Conservation (phyloP, 2,329 filamentous ascomycete species). For the Colletotrichum eremochloae region DNA sequence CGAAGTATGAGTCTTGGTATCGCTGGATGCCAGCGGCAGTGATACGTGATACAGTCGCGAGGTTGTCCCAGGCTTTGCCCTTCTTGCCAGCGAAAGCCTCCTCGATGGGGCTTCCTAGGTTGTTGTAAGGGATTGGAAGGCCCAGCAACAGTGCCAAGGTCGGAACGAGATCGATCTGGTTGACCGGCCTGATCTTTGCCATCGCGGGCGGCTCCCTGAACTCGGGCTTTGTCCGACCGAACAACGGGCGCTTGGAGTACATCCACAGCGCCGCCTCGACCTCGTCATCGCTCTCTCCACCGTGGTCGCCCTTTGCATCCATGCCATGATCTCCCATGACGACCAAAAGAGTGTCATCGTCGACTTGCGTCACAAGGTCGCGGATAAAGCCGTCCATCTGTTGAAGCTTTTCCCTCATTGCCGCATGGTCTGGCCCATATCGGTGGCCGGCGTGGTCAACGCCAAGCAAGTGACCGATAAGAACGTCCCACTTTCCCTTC, state of each 20-base stretch:
- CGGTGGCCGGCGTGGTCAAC: conserved; percentile 98
- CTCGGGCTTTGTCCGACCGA: conserved; percentile 79
- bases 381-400: conserved; percentile 91
- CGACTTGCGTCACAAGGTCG: conserved; percentile 77
- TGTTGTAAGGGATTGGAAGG: conserved; percentile 95
- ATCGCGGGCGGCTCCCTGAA: conserved; percentile 71
- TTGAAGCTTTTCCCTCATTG: conserved; percentile 89
- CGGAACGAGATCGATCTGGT: conserved; percentile 95
- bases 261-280: conserved; percentile 97
- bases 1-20: conserved; percentile 88
- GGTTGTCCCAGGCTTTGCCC: conserved; percentile 79
- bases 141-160: conserved; percentile 90
- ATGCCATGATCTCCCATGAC: conserved; percentile 99
- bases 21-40: conserved; percentile 88
- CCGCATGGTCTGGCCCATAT: conserved; percentile 92
- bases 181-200: conserved; percentile 81
- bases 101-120: conserved; percentile 90
- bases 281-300: conserved; percentile 97
- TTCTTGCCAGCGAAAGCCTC: conserved; percentile 85
- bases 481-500: conserved; percentile 86
- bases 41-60: conserved; percentile 82
- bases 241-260: conserved; percentile 90
- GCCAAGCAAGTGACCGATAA: conserved; percentile 93
- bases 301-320: conserved; percentile 97
- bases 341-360: conserved; percentile 88